Conservation (phyloP, 371 early-diverging fungal genomes). For the Mucor velutinosus region DNA sequence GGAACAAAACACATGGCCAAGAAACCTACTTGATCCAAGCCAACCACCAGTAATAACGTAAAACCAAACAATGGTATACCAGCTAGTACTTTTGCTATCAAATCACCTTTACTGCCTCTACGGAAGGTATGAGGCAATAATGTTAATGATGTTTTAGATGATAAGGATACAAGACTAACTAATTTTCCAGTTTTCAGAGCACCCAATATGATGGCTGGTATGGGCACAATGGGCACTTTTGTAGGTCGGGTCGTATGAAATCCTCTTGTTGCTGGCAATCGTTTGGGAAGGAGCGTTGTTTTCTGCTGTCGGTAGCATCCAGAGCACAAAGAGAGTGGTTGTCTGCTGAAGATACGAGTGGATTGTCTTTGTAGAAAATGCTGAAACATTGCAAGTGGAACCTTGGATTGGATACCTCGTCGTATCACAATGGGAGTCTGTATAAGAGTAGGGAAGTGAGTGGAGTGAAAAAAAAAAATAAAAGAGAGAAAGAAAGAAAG, state of each 20-base stretch:
- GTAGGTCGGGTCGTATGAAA: conserved; percentile 39
- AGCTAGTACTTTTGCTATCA: conserved; percentile 38
- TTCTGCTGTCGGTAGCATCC: conserved; percentile 5
- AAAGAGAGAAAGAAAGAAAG: not conserved
- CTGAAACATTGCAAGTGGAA: conserved; percentile 3
- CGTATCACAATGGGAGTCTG: conserved; percentile 11
- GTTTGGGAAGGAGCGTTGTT: not conserved
- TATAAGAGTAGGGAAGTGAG: not conserved
- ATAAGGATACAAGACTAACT: conserved; percentile 48
- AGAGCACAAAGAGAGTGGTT: conserved; percentile 6
- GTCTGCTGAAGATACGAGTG: not conserved
- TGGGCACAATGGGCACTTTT: conserved; percentile 40
- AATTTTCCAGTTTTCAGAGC: conserved; percentile 48
- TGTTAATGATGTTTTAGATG: conserved; percentile 51
- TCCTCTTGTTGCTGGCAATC: not conserved
- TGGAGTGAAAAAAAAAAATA: not conserved
- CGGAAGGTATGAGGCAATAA: conserved; percentile 52
- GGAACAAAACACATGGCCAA: not conserved
- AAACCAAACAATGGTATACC: conserved; percentile 48
- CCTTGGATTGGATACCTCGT: conserved; percentile 18
- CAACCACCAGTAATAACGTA: conserved; percentile 35
- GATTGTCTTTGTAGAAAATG: not conserved
- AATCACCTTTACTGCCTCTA: conserved; percentile 18
- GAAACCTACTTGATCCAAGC: conserved; percentile 40
- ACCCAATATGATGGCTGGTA: conserved; percentile 38